phyloP scores from a whole-genome alignment of 495 filamentous ascomycete species.

The Hypomontagnella submonticulosa region DNA sequence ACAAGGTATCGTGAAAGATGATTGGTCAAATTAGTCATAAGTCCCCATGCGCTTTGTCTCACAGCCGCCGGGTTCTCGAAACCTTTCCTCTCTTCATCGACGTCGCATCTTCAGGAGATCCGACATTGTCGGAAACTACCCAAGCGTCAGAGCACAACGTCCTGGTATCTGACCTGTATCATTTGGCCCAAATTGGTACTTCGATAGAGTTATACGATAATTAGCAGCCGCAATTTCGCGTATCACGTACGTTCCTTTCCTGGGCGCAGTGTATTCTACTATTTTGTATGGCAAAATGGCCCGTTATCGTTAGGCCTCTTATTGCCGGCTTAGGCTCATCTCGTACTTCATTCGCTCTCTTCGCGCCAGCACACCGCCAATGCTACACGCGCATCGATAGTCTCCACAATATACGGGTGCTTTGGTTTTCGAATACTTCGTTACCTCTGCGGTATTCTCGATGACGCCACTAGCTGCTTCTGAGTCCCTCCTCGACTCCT shows the following conservation, averaged over 20 bases:
- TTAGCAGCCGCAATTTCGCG: slow-evolving; percentile 20
- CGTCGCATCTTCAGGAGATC: slow-evolving; percentile 46
- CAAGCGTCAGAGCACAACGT: slow-evolving; percentile 18
- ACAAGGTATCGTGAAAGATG: not conserved
- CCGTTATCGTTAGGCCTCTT: slow-evolving; percentile 4
- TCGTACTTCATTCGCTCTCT: slow-evolving; percentile 20
- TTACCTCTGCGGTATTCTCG: not conserved
- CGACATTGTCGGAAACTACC: slow-evolving; percentile 33
- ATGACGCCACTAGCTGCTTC: slow-evolving; percentile 10
- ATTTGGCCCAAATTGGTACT: not conserved
- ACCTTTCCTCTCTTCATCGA: slow-evolving; percentile 39
- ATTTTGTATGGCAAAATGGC: slow-evolving; percentile 19
- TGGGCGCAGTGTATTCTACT: slow-evolving; percentile 9
- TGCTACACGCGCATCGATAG: slow-evolving; percentile 13
- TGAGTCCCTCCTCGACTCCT: slow-evolving; percentile 15
- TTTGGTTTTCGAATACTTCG: not conserved
- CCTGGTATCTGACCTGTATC: not conserved
- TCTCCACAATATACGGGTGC: slow-evolving; percentile 13
- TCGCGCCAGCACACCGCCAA: slow-evolving; percentile 31
- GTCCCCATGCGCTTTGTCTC: slow-evolving; percentile 25
- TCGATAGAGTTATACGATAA: not conserved
- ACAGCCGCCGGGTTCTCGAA: slow-evolving; percentile 37
- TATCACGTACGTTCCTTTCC: slow-evolving; percentile 10
- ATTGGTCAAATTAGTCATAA: slow-evolving; percentile 31
- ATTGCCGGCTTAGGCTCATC: slow-evolving; percentile 3